Conservation (phyloP, 75 land plant species). For the Isoetes taiwanensis region DNA sequence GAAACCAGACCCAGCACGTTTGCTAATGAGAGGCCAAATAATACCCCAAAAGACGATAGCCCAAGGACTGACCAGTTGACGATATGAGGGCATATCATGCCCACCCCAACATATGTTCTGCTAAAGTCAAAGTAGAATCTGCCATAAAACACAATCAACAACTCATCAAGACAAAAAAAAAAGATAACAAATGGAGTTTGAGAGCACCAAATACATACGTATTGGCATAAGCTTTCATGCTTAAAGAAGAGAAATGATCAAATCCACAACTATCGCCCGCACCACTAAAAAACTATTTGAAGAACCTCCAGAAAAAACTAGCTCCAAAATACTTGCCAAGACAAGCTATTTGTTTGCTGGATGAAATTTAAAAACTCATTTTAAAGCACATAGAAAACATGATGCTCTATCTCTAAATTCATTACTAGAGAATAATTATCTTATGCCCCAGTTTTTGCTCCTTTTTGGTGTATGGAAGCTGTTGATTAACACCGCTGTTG, state of each 20-base stretch:
- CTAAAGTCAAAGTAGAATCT: conserved; percentile 85
- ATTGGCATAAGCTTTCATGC: conserved; percentile 59
- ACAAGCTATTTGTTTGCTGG: conserved; percentile 56
- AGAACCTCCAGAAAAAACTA: conserved; percentile 73
- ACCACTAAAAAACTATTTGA: conserved; percentile 87
- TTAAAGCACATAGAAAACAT: too few species aligned
- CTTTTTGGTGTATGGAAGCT: conserved; percentile 65
- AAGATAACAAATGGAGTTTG: neutral
- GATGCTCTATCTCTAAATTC: too few species aligned
- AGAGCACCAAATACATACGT: conserved; percentile 14
- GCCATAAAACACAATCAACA: conserved; percentile 12
- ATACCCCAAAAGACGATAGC: conserved; percentile 84
- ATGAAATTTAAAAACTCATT: too few species aligned
- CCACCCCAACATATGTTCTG: conserved; percentile 74
- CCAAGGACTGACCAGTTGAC: conserved; percentile 76
- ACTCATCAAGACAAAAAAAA: neutral
- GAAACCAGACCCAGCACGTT: conserved; percentile 65
- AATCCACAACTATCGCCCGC: conserved; percentile 63
- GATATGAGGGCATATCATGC: conserved; percentile 84
- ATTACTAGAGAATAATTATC: too few species aligned
- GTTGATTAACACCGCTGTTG: conserved; percentile 86
- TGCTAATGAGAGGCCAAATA: conserved; percentile 79
- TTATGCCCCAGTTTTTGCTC: too few species aligned
- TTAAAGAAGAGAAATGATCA: conserved; percentile 62
- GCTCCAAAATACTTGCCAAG: conserved; percentile 53